Base-by-base conservation (phyloP, 306 rosid species). In the Ziziphus jujuba region DNA sequence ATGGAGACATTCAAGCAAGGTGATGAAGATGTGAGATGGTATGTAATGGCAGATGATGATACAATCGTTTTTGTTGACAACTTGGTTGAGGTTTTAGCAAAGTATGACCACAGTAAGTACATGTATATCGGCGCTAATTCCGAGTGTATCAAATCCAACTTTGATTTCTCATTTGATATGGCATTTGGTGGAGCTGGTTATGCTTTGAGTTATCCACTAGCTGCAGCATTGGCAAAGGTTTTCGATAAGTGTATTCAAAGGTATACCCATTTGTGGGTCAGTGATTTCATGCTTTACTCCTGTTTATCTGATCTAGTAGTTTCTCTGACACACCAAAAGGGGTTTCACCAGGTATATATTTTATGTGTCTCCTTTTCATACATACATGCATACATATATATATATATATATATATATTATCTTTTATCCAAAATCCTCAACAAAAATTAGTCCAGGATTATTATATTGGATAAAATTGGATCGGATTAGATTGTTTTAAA, bases 151-250 rank as follows among this genome's bases (percentile, higher is more conserved):
- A 72, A 71, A 31, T 80, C 81, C 0, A 80, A 80, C 51, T 63
- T 16, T 6, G 84, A 67, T 15, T 70, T 76, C 52, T 63, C 82
- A 0, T 79, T 76, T 53, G 78, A 73, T 2, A 84, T 84, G 89
- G 89, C 81, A 0, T 81, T 61, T 59, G 84, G 89, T 12, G 89
- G 89, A 19, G 89, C 72, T 0, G 82, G 84, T 7, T 72, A 66
- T 76, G 89, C 87, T 55, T 50, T 84, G 80, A 84, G 87, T 45
- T 79, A 79, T 44, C 80, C 84, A 9, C 63, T 84, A 6, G 75
- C 45, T 31, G 70, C 72, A 5, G 44, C 69, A 23, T 9, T 81
- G 16, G 60, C 69, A 5, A 23, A 63, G 0, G 70, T 51, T 35
- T 44, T 81, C 28, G 87, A 81, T 35, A 69, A 34, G 7, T 81